Base-by-base conservation (phyloP, 2,329 filamentous ascomycete species). In the Ceratocystis variospora region DNA sequence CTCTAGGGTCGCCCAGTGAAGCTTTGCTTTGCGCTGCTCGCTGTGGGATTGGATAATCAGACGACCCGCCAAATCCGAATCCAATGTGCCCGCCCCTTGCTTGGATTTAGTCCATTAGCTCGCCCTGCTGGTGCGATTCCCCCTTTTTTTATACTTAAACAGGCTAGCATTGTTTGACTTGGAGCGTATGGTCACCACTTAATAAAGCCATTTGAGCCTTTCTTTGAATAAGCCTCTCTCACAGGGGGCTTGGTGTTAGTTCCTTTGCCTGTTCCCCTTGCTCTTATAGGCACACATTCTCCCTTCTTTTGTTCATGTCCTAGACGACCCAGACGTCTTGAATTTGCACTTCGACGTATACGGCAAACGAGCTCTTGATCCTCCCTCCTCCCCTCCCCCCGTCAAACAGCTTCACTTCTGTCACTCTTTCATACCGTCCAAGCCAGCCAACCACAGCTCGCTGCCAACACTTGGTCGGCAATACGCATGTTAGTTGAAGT, bases 321-420 rank as follows among this genome's bases (percentile, higher is more conserved):
- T 31, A n/a, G 17, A 31, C 10, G 55, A 19, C 28, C 55, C 28
- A 59, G 28, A 59, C 5, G 12, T 59, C 31, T 25, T 37, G 28
- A 31, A 59, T 33, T 37, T 37, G 31, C 55, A 59, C 55, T 59
- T 59, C 55, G 55, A 59, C 55, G 33, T 59, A 59, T 59, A 37
- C 55, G 55, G 55, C 55, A 59, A 59, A 59, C 28, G 55, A 59
- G 55, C 55, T 59, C 31, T 59, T 59, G 28, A 59, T 59, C 55
- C 37, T 41, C 12, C 37, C 22, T 25, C 28, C 28, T 28, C 28
- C 28, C 28, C 28, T 5, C 10, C 33, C 37, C 37, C 55, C 5
- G 17, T 33, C 55, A n/a, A 19, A 17, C 55, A 37, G 17, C 55
- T 37, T 59, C 55, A 37, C 28, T 19, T 6, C 28, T 53, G 48